Evolutionary conservation across 805 yeast species (phyloP).

Genomic region (Saccharomycopsis amapae): DNA sequence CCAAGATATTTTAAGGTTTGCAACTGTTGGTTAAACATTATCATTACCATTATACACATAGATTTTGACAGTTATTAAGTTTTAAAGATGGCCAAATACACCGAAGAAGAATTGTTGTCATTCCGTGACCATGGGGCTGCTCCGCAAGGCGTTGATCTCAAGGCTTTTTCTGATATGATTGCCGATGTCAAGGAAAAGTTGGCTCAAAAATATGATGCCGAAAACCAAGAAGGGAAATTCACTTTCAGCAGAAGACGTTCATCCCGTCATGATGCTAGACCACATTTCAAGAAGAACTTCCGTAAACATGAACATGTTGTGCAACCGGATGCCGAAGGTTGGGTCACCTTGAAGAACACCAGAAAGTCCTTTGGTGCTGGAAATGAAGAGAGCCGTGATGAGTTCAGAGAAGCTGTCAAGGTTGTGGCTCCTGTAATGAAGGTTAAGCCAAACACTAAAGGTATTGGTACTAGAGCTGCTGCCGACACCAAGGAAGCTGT

Average conservation of each 20-base stretch:
- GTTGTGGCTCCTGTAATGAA: slow-evolving; percentile 42
- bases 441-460: slow-evolving; percentile 66
- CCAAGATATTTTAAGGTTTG: not conserved
- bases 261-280: slow-evolving; percentile 36
- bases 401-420: slow-evolving; percentile 39
- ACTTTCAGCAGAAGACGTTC: slow-evolving; percentile 57
- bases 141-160: slow-evolving; percentile 58
- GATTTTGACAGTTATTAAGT: too few species aligned
- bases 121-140: slow-evolving; percentile 49
- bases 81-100: slow-evolving; percentile 33
- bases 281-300: slow-evolving; percentile 43
- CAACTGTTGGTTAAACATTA: too few species aligned
- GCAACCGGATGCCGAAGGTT: slow-evolving; percentile 70
- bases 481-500: slow-evolving; percentile 65
- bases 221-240: slow-evolving; percentile 35
- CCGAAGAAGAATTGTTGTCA: slow-evolving; percentile 61
- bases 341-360: slow-evolving; percentile 56
- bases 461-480: slow-evolving; percentile 66
- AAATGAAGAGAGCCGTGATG: slow-evolving; percentile 28
- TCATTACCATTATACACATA: too few species aligned
- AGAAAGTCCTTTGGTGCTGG: slow-evolving; percentile 41
- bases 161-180: slow-evolving; percentile 56
- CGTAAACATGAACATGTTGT: slow-evolving; percentile 35
- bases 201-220: slow-evolving; percentile 24
- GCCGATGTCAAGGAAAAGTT: slow-evolving; percentile 53